Percentiles rank a stretch among this genome's conserved stretches.
These are phyloP conservation scores for Setaria italica DNA, from an alignment of 202 grass and related monocot genomes.

Conservation along the genomic window DNA sequence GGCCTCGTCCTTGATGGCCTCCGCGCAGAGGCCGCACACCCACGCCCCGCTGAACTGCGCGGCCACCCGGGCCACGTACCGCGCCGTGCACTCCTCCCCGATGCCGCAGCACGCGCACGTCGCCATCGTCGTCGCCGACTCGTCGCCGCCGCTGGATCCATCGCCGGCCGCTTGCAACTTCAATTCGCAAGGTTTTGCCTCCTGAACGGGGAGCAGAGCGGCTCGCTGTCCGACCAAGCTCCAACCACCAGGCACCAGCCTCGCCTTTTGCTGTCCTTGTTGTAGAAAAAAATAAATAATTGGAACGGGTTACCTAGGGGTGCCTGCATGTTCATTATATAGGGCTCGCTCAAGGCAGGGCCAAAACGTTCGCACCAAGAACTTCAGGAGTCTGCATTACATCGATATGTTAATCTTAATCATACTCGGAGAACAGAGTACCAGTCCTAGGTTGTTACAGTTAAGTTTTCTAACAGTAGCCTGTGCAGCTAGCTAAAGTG, in stretches of 20 bases:
- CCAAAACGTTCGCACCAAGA: no score
- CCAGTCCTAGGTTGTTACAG: no score
- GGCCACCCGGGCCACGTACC: constrained; percentile 57
- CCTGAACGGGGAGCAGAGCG: background rate
- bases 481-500: no score
- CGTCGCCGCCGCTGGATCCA: background rate
- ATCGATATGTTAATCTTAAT: no score
- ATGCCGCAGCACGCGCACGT: constrained; percentile 71
- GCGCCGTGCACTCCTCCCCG: constrained; percentile 62
- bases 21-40: constrained; percentile 68
- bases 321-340: no score
- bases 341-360: no score
- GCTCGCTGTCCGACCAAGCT: background rate
- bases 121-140: constrained; percentile 42
- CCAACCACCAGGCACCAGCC: no score
- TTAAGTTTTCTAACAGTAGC: no score
- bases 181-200: background rate
- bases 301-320: no score
- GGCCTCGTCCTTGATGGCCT: constrained; percentile 71
- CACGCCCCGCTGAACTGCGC: constrained; percentile 64
- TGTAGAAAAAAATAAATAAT: no score
- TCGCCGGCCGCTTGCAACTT: background rate
- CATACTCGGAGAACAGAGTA: no score
- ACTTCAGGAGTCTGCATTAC: no score
- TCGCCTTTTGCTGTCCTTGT: background rate